Evolutionary conservation across 495 filamentous ascomycete species (phyloP).

Genomic region (Trichoderma parareesei): DNA sequence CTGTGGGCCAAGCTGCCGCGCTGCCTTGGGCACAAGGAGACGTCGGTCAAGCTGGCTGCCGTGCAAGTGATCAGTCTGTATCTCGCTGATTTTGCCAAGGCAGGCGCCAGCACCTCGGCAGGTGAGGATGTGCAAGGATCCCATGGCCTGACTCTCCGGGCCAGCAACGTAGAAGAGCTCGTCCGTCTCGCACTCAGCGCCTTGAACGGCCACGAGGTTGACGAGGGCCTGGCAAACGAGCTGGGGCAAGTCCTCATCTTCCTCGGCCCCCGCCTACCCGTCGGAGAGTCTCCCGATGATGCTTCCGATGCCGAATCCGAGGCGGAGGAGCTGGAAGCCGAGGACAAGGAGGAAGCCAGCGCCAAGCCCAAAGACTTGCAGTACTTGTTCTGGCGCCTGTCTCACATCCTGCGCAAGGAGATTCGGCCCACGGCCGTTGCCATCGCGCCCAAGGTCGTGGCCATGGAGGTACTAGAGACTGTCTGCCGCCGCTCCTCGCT

Average conservation of each 20-base stretch:
- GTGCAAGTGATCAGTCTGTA: slow-evolving; percentile 66
- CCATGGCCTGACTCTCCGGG: slow-evolving; percentile 58
- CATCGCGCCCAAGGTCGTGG: slow-evolving; percentile 65
- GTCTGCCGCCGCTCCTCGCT: slow-evolving; percentile 49
- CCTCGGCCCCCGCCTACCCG: slow-evolving; percentile 55
- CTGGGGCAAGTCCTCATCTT: slow-evolving; percentile 70
- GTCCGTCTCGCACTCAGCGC: slow-evolving; percentile 56
- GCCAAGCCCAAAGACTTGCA: slow-evolving; percentile 39
- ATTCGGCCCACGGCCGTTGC: slow-evolving; percentile 51
- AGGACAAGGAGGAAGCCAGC: slow-evolving; percentile 30
- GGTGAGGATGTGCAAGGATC: slow-evolving; percentile 60
- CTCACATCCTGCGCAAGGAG: slow-evolving; percentile 71
- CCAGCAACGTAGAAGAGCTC: slow-evolving; percentile 56
- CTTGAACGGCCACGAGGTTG: slow-evolving; percentile 55
- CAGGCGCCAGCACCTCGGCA: slow-evolving; percentile 42
- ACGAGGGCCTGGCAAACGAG: slow-evolving; percentile 61
- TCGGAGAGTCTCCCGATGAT: neutral
- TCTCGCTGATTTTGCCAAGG: slow-evolving; percentile 69
- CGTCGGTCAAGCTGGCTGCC: slow-evolving; percentile 68
- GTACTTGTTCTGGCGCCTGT: slow-evolving; percentile 68
- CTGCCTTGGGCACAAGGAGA: slow-evolving; percentile 63
- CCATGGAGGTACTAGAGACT: slow-evolving; percentile 61
- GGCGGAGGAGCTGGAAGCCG: slow-evolving; percentile 37
- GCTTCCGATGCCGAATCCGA: slow-evolving; percentile 30
- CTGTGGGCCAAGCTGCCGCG: slow-evolving; percentile 61